Evolutionary conservation across 2,329 filamentous ascomycete species (phyloP).

Genomic region (Cladophialophora immunda): DNA sequence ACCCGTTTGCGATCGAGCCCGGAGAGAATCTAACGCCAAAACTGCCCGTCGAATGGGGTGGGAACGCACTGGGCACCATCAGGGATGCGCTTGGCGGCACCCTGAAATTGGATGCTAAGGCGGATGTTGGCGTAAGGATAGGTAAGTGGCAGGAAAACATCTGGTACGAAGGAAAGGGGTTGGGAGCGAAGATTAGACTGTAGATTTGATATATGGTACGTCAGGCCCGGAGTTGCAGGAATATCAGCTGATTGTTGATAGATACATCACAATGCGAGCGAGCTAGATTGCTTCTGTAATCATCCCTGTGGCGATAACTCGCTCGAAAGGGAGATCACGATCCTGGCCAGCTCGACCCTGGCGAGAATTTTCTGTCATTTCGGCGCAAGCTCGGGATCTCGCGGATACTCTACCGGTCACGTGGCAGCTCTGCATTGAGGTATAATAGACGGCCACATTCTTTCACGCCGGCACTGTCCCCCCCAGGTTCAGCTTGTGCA

Average conservation of each 20-base stretch:
- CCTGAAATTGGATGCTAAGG: conserved; percentile 79
- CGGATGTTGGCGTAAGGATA: conserved; percentile 76
- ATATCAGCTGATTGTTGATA: conserved; percentile 5
- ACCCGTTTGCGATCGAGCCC: conserved; percentile 79
- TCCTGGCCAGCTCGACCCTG: neutral
- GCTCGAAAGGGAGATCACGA: neutral
- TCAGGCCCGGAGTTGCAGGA: neutral
- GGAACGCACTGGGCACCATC: conserved; percentile 81
- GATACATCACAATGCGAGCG: neutral
- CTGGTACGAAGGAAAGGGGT: conserved; percentile 74
- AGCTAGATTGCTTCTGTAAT: conserved; percentile 9
- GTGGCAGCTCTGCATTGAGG: conserved; percentile 15
- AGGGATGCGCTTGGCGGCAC: conserved; percentile 80
- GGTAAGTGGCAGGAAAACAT: conserved; percentile 78
- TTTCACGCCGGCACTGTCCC: neutral
- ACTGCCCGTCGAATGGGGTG: conserved; percentile 83
- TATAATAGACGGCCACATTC: conserved; percentile 14
- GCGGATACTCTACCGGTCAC: conserved; percentile 32
- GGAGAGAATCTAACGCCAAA: conserved; percentile 76
- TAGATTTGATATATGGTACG: conserved; percentile 42
- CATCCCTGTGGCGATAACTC: neutral
- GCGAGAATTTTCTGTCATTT: conserved; percentile 15
- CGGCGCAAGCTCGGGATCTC: conserved; percentile 26
- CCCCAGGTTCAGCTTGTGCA: neutral
- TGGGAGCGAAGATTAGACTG: conserved; percentile 70